phyloP scores from a whole-genome alignment of 768 basidiomycete genomes.

The Phylloporus sp. region DNA sequence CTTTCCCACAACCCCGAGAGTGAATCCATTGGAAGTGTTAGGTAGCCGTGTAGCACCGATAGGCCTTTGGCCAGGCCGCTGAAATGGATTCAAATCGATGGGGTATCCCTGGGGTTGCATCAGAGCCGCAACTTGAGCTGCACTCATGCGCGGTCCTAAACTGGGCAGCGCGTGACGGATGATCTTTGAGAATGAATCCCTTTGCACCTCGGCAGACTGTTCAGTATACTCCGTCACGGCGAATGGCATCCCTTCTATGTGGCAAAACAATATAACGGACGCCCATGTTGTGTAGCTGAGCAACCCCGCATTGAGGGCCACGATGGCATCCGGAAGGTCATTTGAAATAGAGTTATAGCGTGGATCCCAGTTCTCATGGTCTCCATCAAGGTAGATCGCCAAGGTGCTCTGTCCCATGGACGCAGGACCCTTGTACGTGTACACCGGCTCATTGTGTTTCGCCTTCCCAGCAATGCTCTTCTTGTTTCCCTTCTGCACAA shows the following conservation, averaged over 20 bases:
- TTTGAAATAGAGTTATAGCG: conserved; percentile 16
- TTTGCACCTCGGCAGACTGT: conserved; percentile 32
- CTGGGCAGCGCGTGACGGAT: conserved; percentile 24
- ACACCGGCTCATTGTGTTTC: conserved; percentile 28
- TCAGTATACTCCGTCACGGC: conserved; percentile 37
- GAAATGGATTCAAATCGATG: conserved; percentile 32
- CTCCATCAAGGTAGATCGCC: conserved; percentile 34
- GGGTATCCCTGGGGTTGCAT: conserved; percentile 26
- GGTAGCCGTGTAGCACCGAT: conserved; percentile 26
- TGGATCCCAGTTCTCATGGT: conserved; percentile 25
- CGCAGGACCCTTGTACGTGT: conserved; percentile 35
- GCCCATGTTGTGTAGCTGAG: conserved; percentile 36
- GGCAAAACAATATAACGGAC: conserved; percentile 32
- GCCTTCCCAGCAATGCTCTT: conserved; percentile 31
- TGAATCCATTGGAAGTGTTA: conserved; percentile 32
- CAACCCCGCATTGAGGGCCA: conserved; percentile 41
- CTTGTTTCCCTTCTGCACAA: conserved; percentile 32
- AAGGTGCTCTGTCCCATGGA: conserved; percentile 38
- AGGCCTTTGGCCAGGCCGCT: conserved; percentile 30
- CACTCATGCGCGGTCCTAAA: conserved; percentile 22
- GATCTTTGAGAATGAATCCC: conserved; percentile 28
- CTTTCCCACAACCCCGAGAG: conserved; percentile 24
- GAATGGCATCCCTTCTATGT: conserved; percentile 28
- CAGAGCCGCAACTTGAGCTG: conserved; percentile 20
- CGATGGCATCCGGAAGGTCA: conserved; percentile 38